Base-by-base conservation (phyloP, 257 asterid species). In the Phtheirospermum japonicum region DNA sequence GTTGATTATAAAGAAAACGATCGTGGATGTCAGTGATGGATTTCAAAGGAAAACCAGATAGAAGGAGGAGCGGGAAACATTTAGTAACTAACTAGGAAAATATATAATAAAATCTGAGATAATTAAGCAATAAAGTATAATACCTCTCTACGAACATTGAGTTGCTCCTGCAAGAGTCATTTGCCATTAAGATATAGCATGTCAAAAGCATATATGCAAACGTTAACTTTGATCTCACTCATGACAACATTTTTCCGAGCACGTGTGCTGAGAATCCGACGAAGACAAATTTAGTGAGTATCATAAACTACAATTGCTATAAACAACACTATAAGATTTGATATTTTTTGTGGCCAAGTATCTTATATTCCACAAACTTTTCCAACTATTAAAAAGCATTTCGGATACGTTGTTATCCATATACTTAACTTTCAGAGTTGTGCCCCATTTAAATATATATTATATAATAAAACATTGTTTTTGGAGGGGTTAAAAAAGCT, bases 131-230 rank as follows among this genome's bases (percentile, higher is more conserved):
- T 52, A 60, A 60, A 13, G 59, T 36, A 63, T 23, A 45, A 64
- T 85, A 89, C 99, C 95, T 89, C 89, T 73, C 99, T 82, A 55
- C 97, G 97, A 68, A 80, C 77, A 59, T 75, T 67, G 23, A 93
- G 94, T 69, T 89, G 97, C 66, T 87, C 96, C 59, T 85, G 92
- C 49, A 93, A 79, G 79, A 89, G 97, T 70, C 79, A 73, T 73
- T 83, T 83, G 50, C 99, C 96, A 65, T 93, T 78, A 9, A 93
- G 77, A 75, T 85, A 85, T 75, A 93, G 84, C 56, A 89, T 80
- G 69, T 93, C 99, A 66, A 93, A 93, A 39, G 99, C 94, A 78
- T n/a, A 93, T 73, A 89, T 85, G 84, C 94, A 89, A 58, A 93
- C 99, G 2, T 77, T 69, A 72, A 93, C 94, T 81, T 87, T 87